Evolutionary conservation across 2,329 filamentous ascomycete genomes (phyloP), one percentile per base, ranked within the genome.

Genomic region (Albophoma yamanashiensis): DNA sequence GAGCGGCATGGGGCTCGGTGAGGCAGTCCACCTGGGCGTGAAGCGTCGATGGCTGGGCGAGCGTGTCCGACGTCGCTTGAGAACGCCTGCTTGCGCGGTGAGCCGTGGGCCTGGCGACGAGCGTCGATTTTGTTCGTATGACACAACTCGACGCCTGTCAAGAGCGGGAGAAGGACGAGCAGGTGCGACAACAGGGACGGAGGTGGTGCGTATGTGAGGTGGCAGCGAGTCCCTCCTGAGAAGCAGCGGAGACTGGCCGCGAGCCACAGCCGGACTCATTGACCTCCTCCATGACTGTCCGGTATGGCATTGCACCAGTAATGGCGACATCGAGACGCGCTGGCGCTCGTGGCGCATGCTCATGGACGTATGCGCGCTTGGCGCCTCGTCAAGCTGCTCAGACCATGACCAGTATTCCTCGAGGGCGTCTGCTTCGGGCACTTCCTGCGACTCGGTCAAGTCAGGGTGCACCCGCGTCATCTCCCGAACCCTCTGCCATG

Each of bases 371-470:
- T 76, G 72, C 12, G 77, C 68, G 62, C 77, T 80, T 1, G 80
- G 74, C 4, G 77, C 68, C 42, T 82, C 81, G 65, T 92, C 89
- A 8, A 89, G 79, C 6, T 79, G 77, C 58, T 86, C 82, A 64
- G 86, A 81, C 77, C 83, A 89, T 4, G 79, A 73, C 89, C 89
- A 92, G 68, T 83, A 89, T 22, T 82, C 74, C 67, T 89, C 86
- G 61, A 80, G 75, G 1, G 82, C 83, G 67, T 88, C 84, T 4
- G 82, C 82, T 70, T 87, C 85, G 8, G 80, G 80, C 0, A 83
- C 80, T 58, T 83, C 74, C 63, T 75, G 72, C 59, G 73, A 70
- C 62, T 77, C 67, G 56, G 72, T 65, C 73, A 72, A 27, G 59
- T 84, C 79, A 1, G 76, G 74, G 63, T 82, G 81, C 25, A 83